Evolutionary conservation across 768 basidiomycete genomes (phyloP).

Genomic region (Agaricus blazei): DNA sequence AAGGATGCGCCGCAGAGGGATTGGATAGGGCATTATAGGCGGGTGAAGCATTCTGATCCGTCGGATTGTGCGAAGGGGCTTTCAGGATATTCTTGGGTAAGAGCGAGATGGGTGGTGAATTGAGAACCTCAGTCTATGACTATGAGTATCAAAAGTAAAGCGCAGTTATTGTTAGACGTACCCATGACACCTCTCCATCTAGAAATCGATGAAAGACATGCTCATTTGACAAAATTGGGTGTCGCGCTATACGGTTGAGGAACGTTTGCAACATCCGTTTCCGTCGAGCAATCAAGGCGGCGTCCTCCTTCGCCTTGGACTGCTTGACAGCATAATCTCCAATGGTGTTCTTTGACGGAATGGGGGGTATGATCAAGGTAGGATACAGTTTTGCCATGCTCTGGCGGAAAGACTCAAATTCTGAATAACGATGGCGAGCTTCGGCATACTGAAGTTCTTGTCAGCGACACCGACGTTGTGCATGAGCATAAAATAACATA

Average conservation of each 20-base stretch:
- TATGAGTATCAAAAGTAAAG: neutral
- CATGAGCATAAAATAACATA: slow-evolving; percentile 25
- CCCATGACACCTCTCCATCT: slow-evolving; percentile 96
- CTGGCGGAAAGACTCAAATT: slow-evolving; percentile 90
- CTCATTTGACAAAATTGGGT: slow-evolving; percentile 94
- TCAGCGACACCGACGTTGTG: slow-evolving; percentile 9
- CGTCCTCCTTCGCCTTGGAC: slow-evolving; percentile 94
- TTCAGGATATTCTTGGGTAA: slow-evolving; percentile 95
- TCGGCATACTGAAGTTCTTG: slow-evolving; percentile 56
- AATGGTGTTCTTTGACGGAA: slow-evolving; percentile 93
- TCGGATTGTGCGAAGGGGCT: slow-evolving; percentile 93
- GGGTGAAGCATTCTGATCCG: slow-evolving; percentile 64
- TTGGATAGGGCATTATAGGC: slow-evolving; percentile 86
- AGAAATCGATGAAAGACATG: slow-evolving; percentile 96
- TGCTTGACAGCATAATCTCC: slow-evolving; percentile 98
- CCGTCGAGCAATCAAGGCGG: slow-evolving; percentile 82
- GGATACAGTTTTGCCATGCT: slow-evolving; percentile 88
- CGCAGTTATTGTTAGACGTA: slow-evolving; percentile 29
- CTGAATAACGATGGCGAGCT: slow-evolving; percentile 89
- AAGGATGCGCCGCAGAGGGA: slow-evolving; percentile 81
- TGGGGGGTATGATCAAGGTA: slow-evolving; percentile 94
- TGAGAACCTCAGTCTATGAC: slow-evolving; percentile 81
- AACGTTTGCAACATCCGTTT: slow-evolving; percentile 96
- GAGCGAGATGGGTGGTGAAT: slow-evolving; percentile 86
- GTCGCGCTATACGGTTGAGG: slow-evolving; percentile 81